Evolutionary conservation across 352 stramenopile genomes (phyloP).

Genomic region (Phytophthora pluvialis): DNA sequence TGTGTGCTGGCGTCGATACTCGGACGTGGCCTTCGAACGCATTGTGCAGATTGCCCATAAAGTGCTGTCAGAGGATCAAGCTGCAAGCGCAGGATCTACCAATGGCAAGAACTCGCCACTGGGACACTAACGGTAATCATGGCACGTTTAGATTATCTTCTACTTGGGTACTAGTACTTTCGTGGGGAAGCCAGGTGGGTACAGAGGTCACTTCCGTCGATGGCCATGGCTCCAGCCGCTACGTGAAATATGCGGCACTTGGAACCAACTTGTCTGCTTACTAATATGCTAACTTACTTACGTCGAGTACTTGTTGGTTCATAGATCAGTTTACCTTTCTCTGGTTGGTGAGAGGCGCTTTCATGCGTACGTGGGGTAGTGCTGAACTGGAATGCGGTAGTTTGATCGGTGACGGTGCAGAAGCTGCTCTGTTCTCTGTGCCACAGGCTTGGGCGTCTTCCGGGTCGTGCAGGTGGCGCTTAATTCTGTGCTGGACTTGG

Average conservation of each 20-base stretch:
- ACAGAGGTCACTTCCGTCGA: conserved; percentile 23
- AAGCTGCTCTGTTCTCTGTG: conserved; percentile 14
- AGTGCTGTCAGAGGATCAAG: conserved; percentile 47
- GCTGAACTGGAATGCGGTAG: conserved; percentile 22
- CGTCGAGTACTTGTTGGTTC: conserved; percentile 9
- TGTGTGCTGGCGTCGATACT: conserved; percentile 70
- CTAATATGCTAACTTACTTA: conserved; percentile 15
- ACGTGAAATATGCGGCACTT: neutral
- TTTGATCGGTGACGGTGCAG: conserved; percentile 25
- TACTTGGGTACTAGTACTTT: conserved; percentile 7
- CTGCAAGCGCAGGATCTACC: neutral
- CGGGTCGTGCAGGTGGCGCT: neutral
- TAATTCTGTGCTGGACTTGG: conserved; percentile 1
- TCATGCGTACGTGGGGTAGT: conserved; percentile 16
- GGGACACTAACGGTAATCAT: conserved; percentile 11
- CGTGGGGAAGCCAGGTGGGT: neutral
- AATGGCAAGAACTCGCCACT: neutral
- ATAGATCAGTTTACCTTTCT: conserved; percentile 1
- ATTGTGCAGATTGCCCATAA: conserved; percentile 70
- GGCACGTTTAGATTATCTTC: conserved; percentile 18
- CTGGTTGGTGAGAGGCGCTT: neutral
- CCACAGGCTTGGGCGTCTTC: conserved; percentile 14
- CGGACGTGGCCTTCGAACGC: conserved; percentile 72
- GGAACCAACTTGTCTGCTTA: conserved; percentile 9
- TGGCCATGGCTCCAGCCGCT: conserved; percentile 2